phyloP scores from a whole-genome alignment of 345 rosid genomes.

The Hevea brasiliensis region DNA sequence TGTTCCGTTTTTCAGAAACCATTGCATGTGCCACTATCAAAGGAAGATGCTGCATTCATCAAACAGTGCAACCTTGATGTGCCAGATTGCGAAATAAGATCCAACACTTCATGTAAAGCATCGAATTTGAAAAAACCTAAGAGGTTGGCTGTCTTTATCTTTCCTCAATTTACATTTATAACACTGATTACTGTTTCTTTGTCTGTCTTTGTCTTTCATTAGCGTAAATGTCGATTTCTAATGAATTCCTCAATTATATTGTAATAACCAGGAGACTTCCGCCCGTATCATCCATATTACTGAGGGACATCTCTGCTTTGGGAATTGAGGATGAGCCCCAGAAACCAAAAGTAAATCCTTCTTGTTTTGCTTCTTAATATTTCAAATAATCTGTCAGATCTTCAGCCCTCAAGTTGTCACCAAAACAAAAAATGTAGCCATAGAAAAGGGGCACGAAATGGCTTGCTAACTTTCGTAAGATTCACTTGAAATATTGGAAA shows the following conservation, averaged over 20 bases:
- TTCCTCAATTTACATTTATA: background rate
- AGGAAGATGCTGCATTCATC: constrained; percentile 19
- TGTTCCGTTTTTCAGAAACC: constrained; percentile 23
- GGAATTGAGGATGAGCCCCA: constrained; percentile 58
- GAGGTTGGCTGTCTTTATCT: constrained; percentile 33
- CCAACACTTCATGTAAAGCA: constrained; percentile 14
- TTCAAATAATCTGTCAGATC: no score
- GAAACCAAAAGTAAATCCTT: constrained; percentile 51
- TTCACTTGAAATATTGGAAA: no score
- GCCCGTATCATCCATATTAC: constrained; percentile 69
- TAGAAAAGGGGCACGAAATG: no score
- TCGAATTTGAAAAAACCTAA: constrained; percentile 37
- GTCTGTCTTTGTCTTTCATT: no score
- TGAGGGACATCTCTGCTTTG: constrained; percentile 56
- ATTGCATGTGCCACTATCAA: constrained; percentile 11
- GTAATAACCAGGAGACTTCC: constrained; percentile 62
- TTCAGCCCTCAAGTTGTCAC: no score
- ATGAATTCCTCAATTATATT: background rate
- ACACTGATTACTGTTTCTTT: no score
- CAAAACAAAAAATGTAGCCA: no score
- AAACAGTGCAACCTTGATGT: constrained; percentile 1
- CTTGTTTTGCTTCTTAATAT: no score
- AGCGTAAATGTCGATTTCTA: background rate
- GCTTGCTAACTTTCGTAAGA: no score
- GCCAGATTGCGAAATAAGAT: constrained; percentile 17